A percentile compares a stretch with the other conserved stretches of the same genome.
These are phyloP conservation scores for Ramaria sp. DNA, from an alignment of 768 basidiomycete genomes.

Conservation along the genomic window DNA sequence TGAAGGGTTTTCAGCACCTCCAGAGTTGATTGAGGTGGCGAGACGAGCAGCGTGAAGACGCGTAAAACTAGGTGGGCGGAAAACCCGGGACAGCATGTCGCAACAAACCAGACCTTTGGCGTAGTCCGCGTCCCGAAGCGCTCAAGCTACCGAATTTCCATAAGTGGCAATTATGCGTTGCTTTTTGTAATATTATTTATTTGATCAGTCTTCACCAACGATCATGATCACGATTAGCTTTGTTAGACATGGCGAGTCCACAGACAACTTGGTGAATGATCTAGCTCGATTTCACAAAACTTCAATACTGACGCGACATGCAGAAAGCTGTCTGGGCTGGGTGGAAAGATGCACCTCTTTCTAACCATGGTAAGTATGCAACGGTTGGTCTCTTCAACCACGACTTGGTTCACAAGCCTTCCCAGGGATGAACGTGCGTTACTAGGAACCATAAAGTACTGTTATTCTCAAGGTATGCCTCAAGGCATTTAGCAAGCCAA, in stretches of 20 bases:
- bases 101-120: not conserved
- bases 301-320: not conserved
- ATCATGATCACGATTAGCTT: conserved; percentile 14
- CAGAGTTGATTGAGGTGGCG: not conserved
- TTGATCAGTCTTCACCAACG: not conserved
- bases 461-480: not conserved
- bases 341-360: conserved; percentile 61
- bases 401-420: not conserved
- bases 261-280: conserved; percentile 54
- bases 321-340: conserved; percentile 60
- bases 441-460: not conserved
- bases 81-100: not conserved
- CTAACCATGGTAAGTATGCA: conserved; percentile 54
- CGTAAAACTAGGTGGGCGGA: not conserved
- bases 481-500: conserved; percentile 43
- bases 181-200: too few species aligned
- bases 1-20: conserved; percentile 29
- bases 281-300: not conserved
- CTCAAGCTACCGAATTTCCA: not conserved
- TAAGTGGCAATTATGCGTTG: too few species aligned
- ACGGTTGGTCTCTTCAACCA: not conserved
- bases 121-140: not conserved
- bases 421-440: conserved; percentile 45
- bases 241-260: conserved; percentile 62
- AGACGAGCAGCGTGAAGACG: not conserved